phyloP scores from a whole-genome alignment of 306 rosid species.

The Vicia villosa region DNA sequence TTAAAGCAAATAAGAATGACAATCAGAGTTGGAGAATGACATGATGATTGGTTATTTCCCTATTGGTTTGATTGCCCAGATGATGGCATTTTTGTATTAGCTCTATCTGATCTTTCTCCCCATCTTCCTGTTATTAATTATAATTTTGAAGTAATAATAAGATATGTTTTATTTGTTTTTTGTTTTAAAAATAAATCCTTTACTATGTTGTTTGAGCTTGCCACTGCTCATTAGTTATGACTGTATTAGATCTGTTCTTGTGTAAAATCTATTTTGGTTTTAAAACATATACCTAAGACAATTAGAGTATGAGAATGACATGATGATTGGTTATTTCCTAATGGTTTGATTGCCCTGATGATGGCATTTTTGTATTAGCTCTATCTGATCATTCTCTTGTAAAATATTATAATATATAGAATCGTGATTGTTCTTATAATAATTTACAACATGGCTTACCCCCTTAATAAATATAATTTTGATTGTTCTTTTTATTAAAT shows the following conservation, averaged over 20 bases:
- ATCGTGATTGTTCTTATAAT: background rate
- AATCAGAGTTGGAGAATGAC: slow-evolving; percentile 29
- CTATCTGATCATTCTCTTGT: slow-evolving; percentile 50
- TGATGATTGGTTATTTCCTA: slow-evolving; percentile 49
- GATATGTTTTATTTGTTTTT: too few species aligned
- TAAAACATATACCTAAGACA: background rate
- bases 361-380: slow-evolving; percentile 51
- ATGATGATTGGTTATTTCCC: slow-evolving; percentile 43
- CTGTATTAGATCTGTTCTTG: too few species aligned
- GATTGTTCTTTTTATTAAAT: background rate
- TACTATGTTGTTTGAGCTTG: too few species aligned
- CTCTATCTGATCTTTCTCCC: slow-evolving; percentile 51
- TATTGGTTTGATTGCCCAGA: slow-evolving; percentile 50
- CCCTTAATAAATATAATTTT: background rate
- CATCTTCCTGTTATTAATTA: background rate
- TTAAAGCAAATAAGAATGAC: too few species aligned
- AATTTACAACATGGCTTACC: background rate
- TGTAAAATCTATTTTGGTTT: background rate
- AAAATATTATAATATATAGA: background rate
- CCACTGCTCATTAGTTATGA: too few species aligned
- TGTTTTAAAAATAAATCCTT: too few species aligned
- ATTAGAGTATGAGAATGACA: slow-evolving; percentile 28
- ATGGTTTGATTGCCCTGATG: slow-evolving; percentile 51
- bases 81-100: slow-evolving; percentile 53
- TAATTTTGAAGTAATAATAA: too few species aligned